phyloP scores from a whole-genome alignment of 108 stramenopile species.

The Fistulifera pelliculosa region DNA sequence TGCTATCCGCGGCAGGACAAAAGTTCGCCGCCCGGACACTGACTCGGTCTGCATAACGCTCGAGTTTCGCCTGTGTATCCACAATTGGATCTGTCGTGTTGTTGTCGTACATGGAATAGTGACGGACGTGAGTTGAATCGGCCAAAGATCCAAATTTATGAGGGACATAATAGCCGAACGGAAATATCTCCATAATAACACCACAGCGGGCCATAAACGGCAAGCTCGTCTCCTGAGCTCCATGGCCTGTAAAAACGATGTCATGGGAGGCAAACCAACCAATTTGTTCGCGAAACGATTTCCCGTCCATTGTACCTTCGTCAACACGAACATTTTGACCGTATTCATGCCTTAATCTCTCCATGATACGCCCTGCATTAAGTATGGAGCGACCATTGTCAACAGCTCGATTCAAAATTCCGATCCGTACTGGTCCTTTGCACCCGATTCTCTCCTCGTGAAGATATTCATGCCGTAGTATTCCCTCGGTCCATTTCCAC shows the following conservation, averaged over 20 bases:
- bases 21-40: too few relatives aligned
- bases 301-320: slow-evolving; percentile 18
- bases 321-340: slow-evolving; percentile 3
- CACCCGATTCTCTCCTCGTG: slow-evolving; percentile 8
- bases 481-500: neutral
- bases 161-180: slow-evolving; percentile 20
- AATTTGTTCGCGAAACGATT: slow-evolving; percentile 22
- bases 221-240: slow-evolving; percentile 34
- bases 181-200: slow-evolving; percentile 26
- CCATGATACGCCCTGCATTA: slow-evolving; percentile 9
- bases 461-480: too few relatives aligned
- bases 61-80: too few relatives aligned
- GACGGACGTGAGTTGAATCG: neutral
- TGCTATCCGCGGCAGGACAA: too few relatives aligned
- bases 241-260: slow-evolving; percentile 33
- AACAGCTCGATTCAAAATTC: slow-evolving; percentile 22
- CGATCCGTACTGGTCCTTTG: slow-evolving; percentile 14
- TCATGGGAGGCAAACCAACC: slow-evolving; percentile 16
- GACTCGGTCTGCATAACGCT: too few relatives aligned
- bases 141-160: slow-evolving; percentile 30
- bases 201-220: slow-evolving; percentile 26
- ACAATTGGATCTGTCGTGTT: too few relatives aligned
- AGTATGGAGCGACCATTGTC: slow-evolving; percentile 13
- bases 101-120: too few relatives aligned
- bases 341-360: slow-evolving; percentile 6